These are phyloP conservation scores for Hevea brasiliensis DNA, from an alignment of 345 rosid genomes.

Conservation along the genomic window DNA sequence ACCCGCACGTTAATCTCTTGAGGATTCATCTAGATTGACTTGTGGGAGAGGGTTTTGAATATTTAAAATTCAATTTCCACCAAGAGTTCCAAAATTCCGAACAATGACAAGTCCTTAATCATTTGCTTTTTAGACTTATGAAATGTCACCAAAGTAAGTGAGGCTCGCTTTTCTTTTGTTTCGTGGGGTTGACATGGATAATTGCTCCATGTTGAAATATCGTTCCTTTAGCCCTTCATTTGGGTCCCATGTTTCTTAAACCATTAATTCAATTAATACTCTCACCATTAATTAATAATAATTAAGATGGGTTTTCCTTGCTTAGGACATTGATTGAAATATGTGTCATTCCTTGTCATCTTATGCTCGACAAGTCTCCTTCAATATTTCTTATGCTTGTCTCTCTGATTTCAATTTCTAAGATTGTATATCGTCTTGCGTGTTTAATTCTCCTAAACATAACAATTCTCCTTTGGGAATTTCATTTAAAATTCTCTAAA, in stretches of 20 bases:
- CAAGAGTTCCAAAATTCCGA: constrained; percentile 19
- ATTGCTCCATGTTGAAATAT: constrained; percentile 27
- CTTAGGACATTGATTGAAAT: constrained; percentile 11
- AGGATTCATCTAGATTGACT: constrained; percentile 30
- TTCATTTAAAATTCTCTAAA: no score
- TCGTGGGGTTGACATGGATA: constrained; percentile 44
- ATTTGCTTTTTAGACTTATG: constrained; percentile 23
- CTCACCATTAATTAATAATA: not conserved
- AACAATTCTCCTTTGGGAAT: no score
- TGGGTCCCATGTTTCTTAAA: constrained; percentile 15
- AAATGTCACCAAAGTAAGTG: constrained; percentile 23
- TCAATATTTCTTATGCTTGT: not conserved
- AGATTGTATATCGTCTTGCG: no score
- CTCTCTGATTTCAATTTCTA: no score
- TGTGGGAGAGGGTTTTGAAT: not conserved
- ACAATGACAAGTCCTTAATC: constrained; percentile 25
- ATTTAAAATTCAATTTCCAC: constrained; percentile 11
- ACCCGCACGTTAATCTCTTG: not conserved
- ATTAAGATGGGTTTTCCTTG: not conserved
- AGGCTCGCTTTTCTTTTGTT: constrained; percentile 1
- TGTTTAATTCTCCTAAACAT: no score
- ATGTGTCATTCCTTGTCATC: constrained; percentile 15
- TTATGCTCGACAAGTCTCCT: constrained; percentile 2
- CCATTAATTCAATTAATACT: not conserved
- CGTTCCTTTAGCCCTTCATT: not conserved